A percentile compares a stretch with the other conserved stretches of the same genome.
Evolutionary conservation across 2,329 filamentous ascomycete species (phyloP).

Genomic region (Dactylonectria macrodidyma): DNA sequence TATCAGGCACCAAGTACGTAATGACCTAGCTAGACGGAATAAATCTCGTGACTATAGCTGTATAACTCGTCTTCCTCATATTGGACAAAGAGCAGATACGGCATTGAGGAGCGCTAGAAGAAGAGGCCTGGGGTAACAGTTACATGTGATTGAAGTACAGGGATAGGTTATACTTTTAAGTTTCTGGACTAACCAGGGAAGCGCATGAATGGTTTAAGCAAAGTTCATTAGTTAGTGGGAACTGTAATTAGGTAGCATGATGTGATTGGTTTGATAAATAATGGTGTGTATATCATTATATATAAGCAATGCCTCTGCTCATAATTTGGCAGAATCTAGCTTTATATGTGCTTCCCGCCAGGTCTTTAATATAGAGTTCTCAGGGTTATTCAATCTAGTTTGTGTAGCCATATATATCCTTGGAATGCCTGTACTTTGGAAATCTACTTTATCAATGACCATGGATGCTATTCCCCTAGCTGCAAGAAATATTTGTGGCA

Average conservation of each 20-base stretch:
- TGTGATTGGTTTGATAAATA: neutral
- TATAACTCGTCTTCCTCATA: neutral
- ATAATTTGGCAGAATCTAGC: constrained; percentile 9
- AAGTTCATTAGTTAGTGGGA: neutral
- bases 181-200: neutral
- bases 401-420: constrained; percentile 15
- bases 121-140: neutral
- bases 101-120: neutral
- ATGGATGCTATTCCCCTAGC: constrained; percentile 23
- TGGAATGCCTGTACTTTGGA: constrained; percentile 19
- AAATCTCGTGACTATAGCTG: neutral
- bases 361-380: constrained; percentile 18
- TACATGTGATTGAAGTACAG: neutral
- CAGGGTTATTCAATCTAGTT: constrained; percentile 19
- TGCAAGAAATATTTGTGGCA: constrained; percentile 61
- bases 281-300: neutral
- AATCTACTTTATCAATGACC: constrained; percentile 7
- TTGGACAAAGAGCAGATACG: neutral
- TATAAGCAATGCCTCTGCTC: neutral
- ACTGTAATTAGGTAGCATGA: neutral
- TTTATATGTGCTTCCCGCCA: constrained; percentile 13
- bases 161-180: neutral
- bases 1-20: neutral
- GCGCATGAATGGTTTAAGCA: neutral
- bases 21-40: neutral